Percentiles rank a stretch among this genome's conserved stretches.
Evolutionary conservation across 345 rosid genomes (phyloP).

Genomic region (Eucalyptus leucophloia): DNA sequence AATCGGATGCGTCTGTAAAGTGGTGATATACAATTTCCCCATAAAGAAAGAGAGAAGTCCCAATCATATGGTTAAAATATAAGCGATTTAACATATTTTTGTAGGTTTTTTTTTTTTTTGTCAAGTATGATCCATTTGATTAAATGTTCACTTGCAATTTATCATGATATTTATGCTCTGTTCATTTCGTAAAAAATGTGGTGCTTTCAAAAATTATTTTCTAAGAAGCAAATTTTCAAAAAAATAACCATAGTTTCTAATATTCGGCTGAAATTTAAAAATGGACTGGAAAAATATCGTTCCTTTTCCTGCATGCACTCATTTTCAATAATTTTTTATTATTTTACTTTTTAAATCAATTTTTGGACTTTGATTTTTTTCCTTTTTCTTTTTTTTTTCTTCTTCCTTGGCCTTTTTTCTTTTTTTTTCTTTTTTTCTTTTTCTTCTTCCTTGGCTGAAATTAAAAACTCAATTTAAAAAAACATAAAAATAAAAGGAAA

Average conservation of each 20-base stretch:
- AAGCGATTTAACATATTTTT: neutral
- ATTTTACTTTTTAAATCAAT: no score
- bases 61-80: neutral
- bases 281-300: no score
- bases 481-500: no score
- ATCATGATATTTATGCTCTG: accelerated
- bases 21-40: neutral
- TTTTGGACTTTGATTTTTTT: accelerated
- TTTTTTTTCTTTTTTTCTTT: no score
- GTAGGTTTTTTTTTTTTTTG: neutral
- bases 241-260: no score
- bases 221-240: accelerated
- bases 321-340: no score
- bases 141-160: neutral
- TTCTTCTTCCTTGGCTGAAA: accelerated
- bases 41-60: neutral
- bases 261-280: accelerated
- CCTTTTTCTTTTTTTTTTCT: no score
- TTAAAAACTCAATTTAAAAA: accelerated
- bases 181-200: no score
- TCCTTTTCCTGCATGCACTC: no score
- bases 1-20: neutral
- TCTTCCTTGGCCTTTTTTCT: no score
- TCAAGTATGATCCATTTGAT: neutral
- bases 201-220: accelerated